Conservation (phyloP, 306 rosid genomes). For the Casuarina cunninghamiana region DNA sequence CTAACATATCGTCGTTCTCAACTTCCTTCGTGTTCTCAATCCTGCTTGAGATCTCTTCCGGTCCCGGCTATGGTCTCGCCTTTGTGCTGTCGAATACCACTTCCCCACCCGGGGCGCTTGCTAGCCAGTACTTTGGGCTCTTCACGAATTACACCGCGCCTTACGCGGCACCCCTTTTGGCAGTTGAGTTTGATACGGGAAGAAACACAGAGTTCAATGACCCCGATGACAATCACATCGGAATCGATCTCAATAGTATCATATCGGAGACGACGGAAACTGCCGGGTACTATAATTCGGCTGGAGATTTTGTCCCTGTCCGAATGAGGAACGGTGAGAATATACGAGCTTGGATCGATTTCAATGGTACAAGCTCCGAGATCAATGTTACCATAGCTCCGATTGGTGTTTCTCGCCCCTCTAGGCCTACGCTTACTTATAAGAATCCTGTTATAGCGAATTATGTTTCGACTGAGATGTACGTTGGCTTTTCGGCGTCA, state of each 20-base stretch:
- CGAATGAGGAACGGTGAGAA: constrained; percentile 67
- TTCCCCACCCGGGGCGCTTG: constrained; percentile 68
- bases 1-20: constrained; percentile 58
- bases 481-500: constrained; percentile 84
- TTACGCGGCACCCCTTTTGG: constrained; percentile 55
- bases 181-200: constrained; percentile 84
- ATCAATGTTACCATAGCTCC: constrained; percentile 79
- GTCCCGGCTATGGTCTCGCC: constrained; percentile 82
- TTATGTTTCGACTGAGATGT: constrained; percentile 73
- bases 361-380: constrained; percentile 45
- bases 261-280: not conserved
- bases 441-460: constrained; percentile 45
- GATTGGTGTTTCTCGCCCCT: constrained; percentile 49
- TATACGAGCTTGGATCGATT: constrained; percentile 78
- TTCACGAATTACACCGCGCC: constrained; percentile 56
- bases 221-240: constrained; percentile 70
- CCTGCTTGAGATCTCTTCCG: constrained; percentile 50
- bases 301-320: constrained; percentile 51
- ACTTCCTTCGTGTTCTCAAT: constrained; percentile 84
- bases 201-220: constrained; percentile 80
- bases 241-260: constrained; percentile 65
- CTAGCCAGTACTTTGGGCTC: constrained; percentile 85
- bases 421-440: constrained; percentile 52
- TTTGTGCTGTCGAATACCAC: constrained; percentile 66
- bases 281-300: constrained; percentile 68